A percentile compares a stretch with the other conserved stretches of the same genome.
phyloP scores from a whole-genome alignment of 768 basidiomycete genomes.

The Mycena galericulata region DNA sequence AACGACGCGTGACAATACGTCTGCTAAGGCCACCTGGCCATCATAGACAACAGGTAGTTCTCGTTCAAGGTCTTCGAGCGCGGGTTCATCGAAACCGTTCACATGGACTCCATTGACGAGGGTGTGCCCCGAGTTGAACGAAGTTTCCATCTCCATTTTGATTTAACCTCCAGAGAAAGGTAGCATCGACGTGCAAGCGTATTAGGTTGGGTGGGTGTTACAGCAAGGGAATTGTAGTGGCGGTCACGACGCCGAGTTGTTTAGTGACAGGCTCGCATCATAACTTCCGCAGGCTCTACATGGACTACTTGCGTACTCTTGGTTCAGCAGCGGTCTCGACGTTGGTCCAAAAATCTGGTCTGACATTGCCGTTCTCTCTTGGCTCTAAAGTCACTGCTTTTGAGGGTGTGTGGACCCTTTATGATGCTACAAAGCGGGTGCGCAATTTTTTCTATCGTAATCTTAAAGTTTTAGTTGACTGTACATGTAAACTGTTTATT shows the following conservation, averaged over 20 bases:
- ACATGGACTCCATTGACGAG: constrained; percentile 41
- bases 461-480: constrained; percentile 21
- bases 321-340: constrained; percentile 90
- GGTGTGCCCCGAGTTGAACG: constrained; percentile 20
- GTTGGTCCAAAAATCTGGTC: constrained; percentile 93
- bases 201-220: no score
- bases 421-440: constrained; percentile 92
- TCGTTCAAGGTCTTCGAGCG: constrained; percentile 70
- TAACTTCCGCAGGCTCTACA: constrained; percentile 40
- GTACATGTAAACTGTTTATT: no score
- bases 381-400: constrained; percentile 77
- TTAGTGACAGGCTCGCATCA: background rate
- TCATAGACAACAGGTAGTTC: constrained; percentile 82
- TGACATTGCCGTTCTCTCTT: constrained; percentile 89
- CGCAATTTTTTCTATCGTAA: no score
- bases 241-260: background rate
- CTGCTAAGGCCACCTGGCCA: constrained; percentile 79
- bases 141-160: constrained; percentile 21
- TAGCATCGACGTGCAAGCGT: constrained; percentile 26
- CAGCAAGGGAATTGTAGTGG: background rate
- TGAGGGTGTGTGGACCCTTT: constrained; percentile 85
- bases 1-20: constrained; percentile 79
- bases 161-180: constrained; percentile 13
- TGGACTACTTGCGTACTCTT: constrained; percentile 87
- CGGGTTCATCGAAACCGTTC: constrained; percentile 46